A percentile compares a stretch with the other conserved stretches of the same genome.
Evolutionary conservation across 805 yeast genomes (phyloP).

Genomic region (Hyphopichia homilentoma): DNA sequence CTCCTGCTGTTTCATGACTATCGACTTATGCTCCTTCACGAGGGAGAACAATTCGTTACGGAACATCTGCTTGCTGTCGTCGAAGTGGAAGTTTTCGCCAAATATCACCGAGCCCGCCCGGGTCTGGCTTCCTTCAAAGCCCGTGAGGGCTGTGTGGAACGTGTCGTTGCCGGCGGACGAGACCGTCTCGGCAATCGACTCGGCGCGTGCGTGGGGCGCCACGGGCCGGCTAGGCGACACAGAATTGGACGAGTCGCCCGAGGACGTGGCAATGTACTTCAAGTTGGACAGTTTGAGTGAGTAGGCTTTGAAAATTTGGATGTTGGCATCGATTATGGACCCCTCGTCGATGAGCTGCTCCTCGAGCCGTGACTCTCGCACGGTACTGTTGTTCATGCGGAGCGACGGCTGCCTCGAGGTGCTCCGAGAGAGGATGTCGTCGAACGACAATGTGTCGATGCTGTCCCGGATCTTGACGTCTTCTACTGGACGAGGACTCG

Average conservation of each 20-base stretch:
- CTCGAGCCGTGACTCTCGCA: neutral
- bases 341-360: slow-evolving; percentile 8
- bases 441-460: slow-evolving; percentile 1
- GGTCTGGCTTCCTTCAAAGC: no score
- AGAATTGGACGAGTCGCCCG: neutral
- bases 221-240: neutral
- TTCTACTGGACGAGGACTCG: neutral
- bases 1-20: slow-evolving; percentile 20
- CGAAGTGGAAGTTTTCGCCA: neutral
- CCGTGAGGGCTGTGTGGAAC: no score
- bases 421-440: slow-evolving; percentile 1
- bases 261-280: slow-evolving; percentile 1
- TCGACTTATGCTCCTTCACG: slow-evolving; percentile 17
- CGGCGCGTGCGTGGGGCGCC: neutral
- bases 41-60: slow-evolving; percentile 20
- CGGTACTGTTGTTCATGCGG: neutral
- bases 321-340: slow-evolving; percentile 10
- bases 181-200: neutral
- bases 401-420: neutral
- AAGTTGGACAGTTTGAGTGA: slow-evolving; percentile 3
- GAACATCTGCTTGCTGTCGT: slow-evolving; percentile 8
- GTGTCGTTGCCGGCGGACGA: neutral
- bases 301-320: slow-evolving; percentile 11
- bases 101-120: no score
- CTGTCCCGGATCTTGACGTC: no score